phyloP scores from a whole-genome alignment of 2,329 filamentous ascomycete species.

The Diaporthe destruens region DNA sequence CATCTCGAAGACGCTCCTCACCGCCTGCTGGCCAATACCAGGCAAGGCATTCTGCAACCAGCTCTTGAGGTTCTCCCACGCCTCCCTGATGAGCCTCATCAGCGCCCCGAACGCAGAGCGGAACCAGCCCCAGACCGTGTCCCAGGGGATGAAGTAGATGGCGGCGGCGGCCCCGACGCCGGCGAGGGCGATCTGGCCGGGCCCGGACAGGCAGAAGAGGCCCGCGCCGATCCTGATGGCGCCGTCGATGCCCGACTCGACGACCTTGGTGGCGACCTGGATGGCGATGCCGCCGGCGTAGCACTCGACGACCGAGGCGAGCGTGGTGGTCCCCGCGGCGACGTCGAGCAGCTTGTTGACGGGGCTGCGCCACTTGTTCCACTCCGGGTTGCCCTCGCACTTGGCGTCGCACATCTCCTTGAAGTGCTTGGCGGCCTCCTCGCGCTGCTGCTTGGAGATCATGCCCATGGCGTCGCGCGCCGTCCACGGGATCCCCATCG shows the following conservation, averaged over 20 bases:
- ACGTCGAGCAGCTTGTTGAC: conserved; percentile 42
- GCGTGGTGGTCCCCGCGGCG: conserved; percentile 35
- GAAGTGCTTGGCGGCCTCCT: conserved; percentile 39
- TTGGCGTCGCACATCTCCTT: conserved; percentile 42
- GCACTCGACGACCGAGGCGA: conserved; percentile 40
- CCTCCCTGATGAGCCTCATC: conserved; percentile 30
- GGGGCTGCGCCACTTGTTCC: conserved; percentile 41
- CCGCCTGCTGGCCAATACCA: neutral
- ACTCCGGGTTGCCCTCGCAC: conserved; percentile 38
- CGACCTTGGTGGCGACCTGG: conserved; percentile 37
- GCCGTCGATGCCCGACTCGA: conserved; percentile 37
- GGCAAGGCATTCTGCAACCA: conserved; percentile 29
- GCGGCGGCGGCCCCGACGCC: conserved; percentile 36
- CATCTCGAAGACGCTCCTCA: conserved; percentile 30
- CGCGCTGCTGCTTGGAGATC: conserved; percentile 41
- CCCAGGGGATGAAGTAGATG: conserved; percentile 40
- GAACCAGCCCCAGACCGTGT: conserved; percentile 41
- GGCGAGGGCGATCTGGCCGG: conserved; percentile 38
- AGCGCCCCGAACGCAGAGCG: conserved; percentile 36
- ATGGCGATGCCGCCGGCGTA: conserved; percentile 41
- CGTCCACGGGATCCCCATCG: conserved; percentile 41
- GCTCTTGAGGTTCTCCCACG: conserved; percentile 41
- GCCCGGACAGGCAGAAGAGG: conserved; percentile 36
- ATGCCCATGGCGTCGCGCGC: conserved; percentile 39
- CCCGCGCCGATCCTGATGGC: conserved; percentile 37